These are phyloP conservation scores for Podosphaera fusca DNA, from an alignment of 2,329 filamentous ascomycete genomes.

Conservation along the genomic window DNA sequence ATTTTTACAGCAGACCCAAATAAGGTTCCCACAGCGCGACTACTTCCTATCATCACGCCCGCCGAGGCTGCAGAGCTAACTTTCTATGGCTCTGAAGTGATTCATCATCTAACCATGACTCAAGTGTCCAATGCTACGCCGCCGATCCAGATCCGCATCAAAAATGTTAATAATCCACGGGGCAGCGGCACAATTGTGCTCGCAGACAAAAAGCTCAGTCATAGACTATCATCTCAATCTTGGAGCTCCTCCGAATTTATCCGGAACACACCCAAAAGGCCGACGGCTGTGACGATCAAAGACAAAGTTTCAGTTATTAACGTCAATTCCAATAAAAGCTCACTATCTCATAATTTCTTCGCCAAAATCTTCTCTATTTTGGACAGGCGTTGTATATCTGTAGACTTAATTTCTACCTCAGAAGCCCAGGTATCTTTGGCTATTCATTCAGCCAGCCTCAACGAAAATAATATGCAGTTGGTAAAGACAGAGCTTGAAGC, in stretches of 20 bases:
- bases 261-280: conserved; percentile 42
- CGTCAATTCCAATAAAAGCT: conserved; percentile 91
- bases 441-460: conserved; percentile 55
- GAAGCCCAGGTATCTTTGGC: conserved; percentile 98
- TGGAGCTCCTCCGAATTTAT: conserved; percentile 22
- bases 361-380: conserved; percentile 83
- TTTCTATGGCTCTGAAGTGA: conserved; percentile 86
- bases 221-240: conserved; percentile 28
- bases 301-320: conserved; percentile 93
- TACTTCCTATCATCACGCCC: conserved; percentile 76
- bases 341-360: conserved; percentile 88
- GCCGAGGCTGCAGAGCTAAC: conserved; percentile 90
- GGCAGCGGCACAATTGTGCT: conserved; percentile 62
- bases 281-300: conserved; percentile 89
- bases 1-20: conserved; percentile 69
- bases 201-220: conserved; percentile 39
- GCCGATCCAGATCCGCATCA: conserved; percentile 68
- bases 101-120: conserved; percentile 97
- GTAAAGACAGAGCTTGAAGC: conserved; percentile 51
- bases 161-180: conserved; percentile 73
- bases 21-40: conserved; percentile 75
- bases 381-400: conserved; percentile 65
- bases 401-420: conserved; percentile 87
- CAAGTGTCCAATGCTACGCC: conserved; percentile 65
- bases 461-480: conserved; percentile 37